Evolutionary conservation across 1,139 yeast species (phyloP).

Genomic region (Tardiomyces depauwii): DNA sequence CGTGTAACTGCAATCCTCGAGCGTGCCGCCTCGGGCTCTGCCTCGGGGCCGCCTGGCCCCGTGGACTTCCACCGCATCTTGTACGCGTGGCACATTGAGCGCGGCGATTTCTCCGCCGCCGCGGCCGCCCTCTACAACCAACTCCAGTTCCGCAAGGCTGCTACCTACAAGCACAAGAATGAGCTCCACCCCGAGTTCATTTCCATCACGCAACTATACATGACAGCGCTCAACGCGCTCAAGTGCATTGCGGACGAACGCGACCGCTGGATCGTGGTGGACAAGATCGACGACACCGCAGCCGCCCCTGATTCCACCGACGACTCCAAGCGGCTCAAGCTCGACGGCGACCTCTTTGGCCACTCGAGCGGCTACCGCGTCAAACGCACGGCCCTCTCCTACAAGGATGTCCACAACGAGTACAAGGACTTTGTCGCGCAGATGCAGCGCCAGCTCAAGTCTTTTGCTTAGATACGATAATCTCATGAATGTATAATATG

Average conservation of each 20-base stretch:
- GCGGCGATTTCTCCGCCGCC: slow-evolving; percentile 17
- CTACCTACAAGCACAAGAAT: not conserved
- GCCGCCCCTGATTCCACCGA: not conserved
- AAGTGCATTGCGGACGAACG: slow-evolving; percentile 13
- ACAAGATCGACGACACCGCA: slow-evolving; percentile 1
- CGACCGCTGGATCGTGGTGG: slow-evolving; percentile 21
- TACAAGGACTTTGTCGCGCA: slow-evolving; percentile 7
- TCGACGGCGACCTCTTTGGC: slow-evolving; percentile 1
- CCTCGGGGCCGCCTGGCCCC: slow-evolving; percentile 4
- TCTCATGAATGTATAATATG: not conserved
- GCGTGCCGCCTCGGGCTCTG: not conserved
- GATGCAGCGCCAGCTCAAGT: slow-evolving; percentile 2
- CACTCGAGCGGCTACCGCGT: slow-evolving; percentile 7
- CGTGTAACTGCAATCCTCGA: slow-evolving; percentile 14
- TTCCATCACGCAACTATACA: slow-evolving; percentile 8
- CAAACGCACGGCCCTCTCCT: slow-evolving; percentile 9
- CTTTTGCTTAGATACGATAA: not conserved
- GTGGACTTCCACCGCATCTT: slow-evolving; percentile 17
- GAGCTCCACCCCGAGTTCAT: not conserved
- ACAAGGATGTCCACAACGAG: slow-evolving; percentile 11
- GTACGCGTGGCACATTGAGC: slow-evolving; percentile 24
- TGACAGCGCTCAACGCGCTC: slow-evolving; percentile 20
- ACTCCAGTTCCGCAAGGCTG: slow-evolving; percentile 1
- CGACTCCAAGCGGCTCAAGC: slow-evolving; percentile 1
- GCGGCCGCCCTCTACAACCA: slow-evolving; percentile 7